Evolutionary conservation across 2,329 filamentous ascomycete genomes (phyloP), one percentile per base, ranked within the genome.

Genomic region (Fusarium brachygibbosum): DNA sequence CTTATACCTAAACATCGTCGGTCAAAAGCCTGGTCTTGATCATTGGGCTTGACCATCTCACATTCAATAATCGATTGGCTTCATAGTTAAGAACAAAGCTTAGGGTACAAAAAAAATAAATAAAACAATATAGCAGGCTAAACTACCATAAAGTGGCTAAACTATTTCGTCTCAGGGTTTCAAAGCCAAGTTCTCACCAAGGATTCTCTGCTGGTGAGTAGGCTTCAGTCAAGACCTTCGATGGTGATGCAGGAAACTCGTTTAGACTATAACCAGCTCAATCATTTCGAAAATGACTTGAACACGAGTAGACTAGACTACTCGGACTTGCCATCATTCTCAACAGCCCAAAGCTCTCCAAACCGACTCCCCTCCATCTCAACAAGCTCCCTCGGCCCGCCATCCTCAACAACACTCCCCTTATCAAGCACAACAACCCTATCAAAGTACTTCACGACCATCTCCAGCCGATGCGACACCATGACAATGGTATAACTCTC

Each of bases 401-500:
- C 75, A 3, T 67, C 68, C 65, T 87, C 85, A 0, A 84, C 80
- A 14, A 86, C 75, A 25, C 73, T 68, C 3, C 85, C 85, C 42
- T 77, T 76, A n/a, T 86, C 82, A 76, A 87, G 80, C 6, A 87
- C 82, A 2, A 84, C 77, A 16, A 87, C 81, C 7, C 77, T 76
- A 54, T 87, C 84, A 64, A 76, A 77, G 21, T 85, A 87, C 54
- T 85, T 83, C 63, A 85, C 77, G 16, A 88, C 85, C 58, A 85
- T 86, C 13, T 82, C 80, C 16, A 85, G 71, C 9, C 82, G 76
- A 60, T 85, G 83, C 17, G 80, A 81, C 2, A 85, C 80, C 77
- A 82, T 83, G 37, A 85, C 70, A 13, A 92, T 85, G 0, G 90
- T 92, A 63, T 81, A 82, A 6, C 55, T 68, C 6, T 58, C 69